phyloP scores from a whole-genome alignment of 2,329 filamentous ascomycete genomes.

The Ciborinia camelliae region DNA sequence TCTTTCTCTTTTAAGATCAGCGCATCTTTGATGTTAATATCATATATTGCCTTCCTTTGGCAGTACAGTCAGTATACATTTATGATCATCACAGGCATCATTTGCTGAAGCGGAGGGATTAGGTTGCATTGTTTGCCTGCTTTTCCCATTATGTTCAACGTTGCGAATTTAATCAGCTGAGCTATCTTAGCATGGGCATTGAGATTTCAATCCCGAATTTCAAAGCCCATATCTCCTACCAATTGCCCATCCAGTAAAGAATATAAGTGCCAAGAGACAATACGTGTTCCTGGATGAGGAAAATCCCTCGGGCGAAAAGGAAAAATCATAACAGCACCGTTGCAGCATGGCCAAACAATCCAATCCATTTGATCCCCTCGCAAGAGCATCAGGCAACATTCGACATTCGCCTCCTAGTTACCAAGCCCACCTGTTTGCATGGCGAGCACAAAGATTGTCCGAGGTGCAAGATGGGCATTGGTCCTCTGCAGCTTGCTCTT shows the following conservation, averaged over 20 bases:
- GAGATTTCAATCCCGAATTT: background rate
- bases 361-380: background rate
- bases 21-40: background rate
- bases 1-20: background rate
- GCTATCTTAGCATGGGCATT: background rate
- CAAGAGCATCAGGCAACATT: background rate
- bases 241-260: background rate
- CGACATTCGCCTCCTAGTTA: background rate
- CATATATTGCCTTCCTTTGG: background rate
- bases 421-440: slow-evolving; percentile 5
- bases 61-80: background rate
- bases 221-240: background rate
- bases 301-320: background rate
- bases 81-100: background rate
- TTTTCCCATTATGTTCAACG: background rate
- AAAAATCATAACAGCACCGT: background rate
- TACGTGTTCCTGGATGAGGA: background rate
- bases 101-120: background rate
- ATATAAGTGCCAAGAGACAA: background rate
- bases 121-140: background rate
- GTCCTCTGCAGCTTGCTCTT: background rate
- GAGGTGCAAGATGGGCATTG: background rate
- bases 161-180: background rate
- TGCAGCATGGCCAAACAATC: background rate
- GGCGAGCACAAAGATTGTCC: slow-evolving; percentile 7